Percentiles rank a stretch among this genome's conserved stretches.
Evolutionary conservation across 176 grass and related monocot genomes (phyloP).

Genomic region (maize (Zea mays)): DNA sequence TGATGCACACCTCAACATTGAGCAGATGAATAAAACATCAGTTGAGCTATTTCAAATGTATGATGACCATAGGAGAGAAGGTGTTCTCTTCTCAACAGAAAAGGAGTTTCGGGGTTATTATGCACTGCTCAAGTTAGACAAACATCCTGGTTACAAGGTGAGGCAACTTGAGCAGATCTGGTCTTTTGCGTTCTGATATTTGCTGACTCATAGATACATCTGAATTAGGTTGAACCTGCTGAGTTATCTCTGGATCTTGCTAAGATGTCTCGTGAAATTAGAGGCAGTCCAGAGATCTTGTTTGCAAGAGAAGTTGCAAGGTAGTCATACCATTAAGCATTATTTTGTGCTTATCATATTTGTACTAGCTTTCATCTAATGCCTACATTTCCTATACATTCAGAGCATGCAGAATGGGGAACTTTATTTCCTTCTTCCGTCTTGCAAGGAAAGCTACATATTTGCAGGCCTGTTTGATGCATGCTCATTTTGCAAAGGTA

Average conservation of each 20-base stretch:
- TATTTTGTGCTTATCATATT: conserved; percentile 33
- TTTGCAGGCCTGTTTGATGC: too few relatives aligned
- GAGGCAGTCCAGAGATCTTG: too few relatives aligned
- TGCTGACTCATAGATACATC: conserved; percentile 33
- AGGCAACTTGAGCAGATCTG: conserved; percentile 25
- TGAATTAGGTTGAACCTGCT: conserved; percentile 79
- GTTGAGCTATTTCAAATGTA: conserved; percentile 99
- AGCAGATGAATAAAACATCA: conserved; percentile 98
- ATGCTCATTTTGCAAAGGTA: too few relatives aligned
- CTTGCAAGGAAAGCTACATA: too few relatives aligned
- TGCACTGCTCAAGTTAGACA: conserved; percentile 95
- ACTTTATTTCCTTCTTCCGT: too few relatives aligned
- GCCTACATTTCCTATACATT: too few relatives aligned
- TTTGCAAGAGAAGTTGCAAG: too few relatives aligned
- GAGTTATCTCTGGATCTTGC: too few relatives aligned
- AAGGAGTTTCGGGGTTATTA: conserved; percentile 97
- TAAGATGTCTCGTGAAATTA: too few relatives aligned
- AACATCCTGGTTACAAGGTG: conserved; percentile 97
- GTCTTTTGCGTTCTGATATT: conserved; percentile 28
- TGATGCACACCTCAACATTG: conserved; percentile 97
- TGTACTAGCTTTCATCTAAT: too few relatives aligned
- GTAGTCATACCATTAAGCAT: too few relatives aligned
- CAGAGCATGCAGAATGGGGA: too few relatives aligned
- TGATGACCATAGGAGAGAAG: conserved; percentile 85
- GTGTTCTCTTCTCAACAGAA: conserved; percentile 69